Evolutionary conservation across 768 basidiomycete species (phyloP), one percentile per base, ranked within the genome.

Genomic region (Macrolepiota dolichaula): DNA sequence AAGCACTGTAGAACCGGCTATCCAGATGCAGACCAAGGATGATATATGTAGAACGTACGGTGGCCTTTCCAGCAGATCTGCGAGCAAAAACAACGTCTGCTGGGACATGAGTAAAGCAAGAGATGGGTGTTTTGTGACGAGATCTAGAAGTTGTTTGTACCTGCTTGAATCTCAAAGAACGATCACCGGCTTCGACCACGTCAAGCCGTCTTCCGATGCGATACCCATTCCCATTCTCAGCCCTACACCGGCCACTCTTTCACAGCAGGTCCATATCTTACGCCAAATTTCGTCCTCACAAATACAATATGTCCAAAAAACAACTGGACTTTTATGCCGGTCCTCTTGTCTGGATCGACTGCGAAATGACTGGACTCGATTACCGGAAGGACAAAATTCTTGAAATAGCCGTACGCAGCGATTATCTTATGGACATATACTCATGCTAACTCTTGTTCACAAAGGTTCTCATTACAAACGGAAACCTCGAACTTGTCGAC

Each of bases 391-490:
- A 93, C 72, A 85, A 82, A 64, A 83, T 94, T 29, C 70, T 94
- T 2, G 94, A 96, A 73, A 89, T 96, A 68, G 90, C 89, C 11
- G 90, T 87, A 61, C 63, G 80, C 66, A 10, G 53, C 37, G 47
- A 54, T 29, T 37, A 4, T 4, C 12, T 10, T 11, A 44, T 47
- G 15, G 25, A 12, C 44, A 3, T 51, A 25, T 50, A 12, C 54
- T 27, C n/a, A 5, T 11, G 47, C 25, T 49, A 22, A 54, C 59
- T 25, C 38, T 9, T 11, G 32, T 7, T 24, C 40, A 1, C 54
- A 13, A 69, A 94, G 80, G 92, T 96, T 40, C 75, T 97, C 36
- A 91, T 98, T 61, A 96, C 95, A 1, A 81, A 96, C 66, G 94
- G 94, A 3, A 81, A 93, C 64, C 76, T 98, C 42, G 81, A 92